These are phyloP conservation scores for Noccaea bulbosa DNA, from an alignment of 345 rosid species.

Conservation along the genomic window DNA sequence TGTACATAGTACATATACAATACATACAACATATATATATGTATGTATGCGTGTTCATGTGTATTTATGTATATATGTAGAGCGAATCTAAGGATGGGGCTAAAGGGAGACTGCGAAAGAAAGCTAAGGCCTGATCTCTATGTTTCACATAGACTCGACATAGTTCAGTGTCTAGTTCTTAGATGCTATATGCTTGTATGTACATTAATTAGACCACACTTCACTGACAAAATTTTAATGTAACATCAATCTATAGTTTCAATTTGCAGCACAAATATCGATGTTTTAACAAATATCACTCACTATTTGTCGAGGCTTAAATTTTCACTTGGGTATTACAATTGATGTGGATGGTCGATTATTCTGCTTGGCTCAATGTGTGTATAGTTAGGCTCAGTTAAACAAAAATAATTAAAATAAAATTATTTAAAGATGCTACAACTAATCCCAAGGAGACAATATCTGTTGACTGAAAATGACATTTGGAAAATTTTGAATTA, in stretches of 20 bases:
- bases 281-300: slow-evolving; percentile 26
- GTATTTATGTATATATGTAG: background rate
- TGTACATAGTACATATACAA: slow-evolving; percentile 11
- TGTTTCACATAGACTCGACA: slow-evolving; percentile 47
- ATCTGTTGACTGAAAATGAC: slow-evolving; percentile 33
- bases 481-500: background rate
- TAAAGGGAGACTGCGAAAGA: slow-evolving; percentile 38
- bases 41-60: slow-evolving; percentile 8
- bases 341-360: slow-evolving; percentile 23
- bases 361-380: slow-evolving; percentile 26
- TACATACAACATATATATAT: background rate
- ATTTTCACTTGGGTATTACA: slow-evolving; percentile 16
- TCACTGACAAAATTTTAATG: slow-evolving; percentile 40
- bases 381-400: slow-evolving; percentile 14
- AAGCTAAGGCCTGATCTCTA: slow-evolving; percentile 38
- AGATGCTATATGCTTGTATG: slow-evolving; percentile 41
- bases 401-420: background rate
- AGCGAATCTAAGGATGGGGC: slow-evolving; percentile 25
- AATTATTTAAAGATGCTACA: background rate
- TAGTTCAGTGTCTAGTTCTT: slow-evolving; percentile 40
- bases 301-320: slow-evolving; percentile 4
- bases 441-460: slow-evolving; percentile 38
- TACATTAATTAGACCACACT: slow-evolving; percentile 35
- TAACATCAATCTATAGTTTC: slow-evolving; percentile 29
- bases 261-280: slow-evolving; percentile 24